These are phyloP conservation scores for Fusarium xyrophilum DNA, from an alignment of 2,329 filamentous ascomycete species.

Conservation along the genomic window DNA sequence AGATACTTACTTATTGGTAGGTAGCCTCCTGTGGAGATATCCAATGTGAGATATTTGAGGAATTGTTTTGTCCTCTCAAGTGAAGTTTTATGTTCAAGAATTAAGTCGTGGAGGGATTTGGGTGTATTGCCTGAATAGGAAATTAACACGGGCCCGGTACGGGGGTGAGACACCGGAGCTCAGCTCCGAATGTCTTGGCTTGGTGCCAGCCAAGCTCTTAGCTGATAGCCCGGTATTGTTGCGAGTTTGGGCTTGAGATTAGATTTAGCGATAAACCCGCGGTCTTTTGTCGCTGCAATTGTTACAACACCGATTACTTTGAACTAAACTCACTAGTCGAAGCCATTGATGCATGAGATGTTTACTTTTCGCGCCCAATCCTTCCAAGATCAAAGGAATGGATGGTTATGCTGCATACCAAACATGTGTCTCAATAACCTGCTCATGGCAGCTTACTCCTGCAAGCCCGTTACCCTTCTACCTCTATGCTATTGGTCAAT, in stretches of 20 bases:
- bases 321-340: background rate
- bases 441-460: no score
- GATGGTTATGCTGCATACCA: no score
- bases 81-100: background rate
- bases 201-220: background rate
- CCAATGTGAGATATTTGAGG: slow-evolving; percentile 42
- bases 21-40: slow-evolving; percentile 41
- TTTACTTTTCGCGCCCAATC: background rate
- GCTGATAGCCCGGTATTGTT: background rate
- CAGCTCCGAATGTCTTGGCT: background rate
- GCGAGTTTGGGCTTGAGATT: background rate
- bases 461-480: no score
- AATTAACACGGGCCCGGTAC: background rate
- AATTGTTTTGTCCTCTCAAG: background rate
- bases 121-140: background rate
- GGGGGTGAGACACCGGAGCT: background rate
- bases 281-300: background rate
- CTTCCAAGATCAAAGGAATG: no score
- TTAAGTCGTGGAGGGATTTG: background rate
- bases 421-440: no score
- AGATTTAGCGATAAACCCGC: background rate
- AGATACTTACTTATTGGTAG: slow-evolving; percentile 41
- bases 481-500: no score
- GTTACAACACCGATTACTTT: background rate
- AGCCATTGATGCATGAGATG: background rate